Conservation (phyloP, 306 rosid genomes). For the Gastrolobium bilobum region DNA sequence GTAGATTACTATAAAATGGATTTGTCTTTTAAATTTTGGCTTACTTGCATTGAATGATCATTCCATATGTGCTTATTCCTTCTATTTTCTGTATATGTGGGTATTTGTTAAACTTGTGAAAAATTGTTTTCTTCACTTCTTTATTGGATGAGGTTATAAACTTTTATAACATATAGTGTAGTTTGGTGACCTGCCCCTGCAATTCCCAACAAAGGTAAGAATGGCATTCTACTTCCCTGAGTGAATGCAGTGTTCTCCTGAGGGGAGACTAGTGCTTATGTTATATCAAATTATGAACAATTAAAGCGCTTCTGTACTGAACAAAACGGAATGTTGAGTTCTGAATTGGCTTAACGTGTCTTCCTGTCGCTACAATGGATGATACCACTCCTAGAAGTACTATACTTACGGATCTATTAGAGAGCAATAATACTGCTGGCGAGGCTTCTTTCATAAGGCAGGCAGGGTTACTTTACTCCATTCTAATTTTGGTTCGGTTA, state of each 20-base stretch:
- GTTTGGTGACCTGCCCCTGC: constrained; percentile 31
- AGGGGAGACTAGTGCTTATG: neutral
- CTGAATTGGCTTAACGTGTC: constrained; percentile 1
- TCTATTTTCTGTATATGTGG: constrained; percentile 20
- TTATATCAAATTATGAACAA: neutral
- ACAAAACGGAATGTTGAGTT: neutral
- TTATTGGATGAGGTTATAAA: neutral
- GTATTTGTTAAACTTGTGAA: constrained; percentile 3
- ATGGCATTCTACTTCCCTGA: constrained; percentile 12
- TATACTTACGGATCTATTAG: neutral
- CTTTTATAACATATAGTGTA: neutral
- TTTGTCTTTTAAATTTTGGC: constrained; percentile 38
- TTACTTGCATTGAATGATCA: constrained; percentile 15
- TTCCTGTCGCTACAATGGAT: neutral
- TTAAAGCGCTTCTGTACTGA: neutral
- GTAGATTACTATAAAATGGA: constrained; percentile 32
- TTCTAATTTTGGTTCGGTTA: neutral
- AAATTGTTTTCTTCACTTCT: neutral
- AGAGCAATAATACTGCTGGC: neutral
- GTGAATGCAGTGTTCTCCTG: neutral
- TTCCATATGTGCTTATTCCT: constrained; percentile 15
- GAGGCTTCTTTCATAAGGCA: neutral
- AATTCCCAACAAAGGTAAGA: constrained; percentile 5
- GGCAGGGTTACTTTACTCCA: neutral
- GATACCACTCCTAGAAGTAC: neutral